These are phyloP conservation scores for Sambucus nigra DNA, from an alignment of 129 eudicot species.

Conservation along the genomic window DNA sequence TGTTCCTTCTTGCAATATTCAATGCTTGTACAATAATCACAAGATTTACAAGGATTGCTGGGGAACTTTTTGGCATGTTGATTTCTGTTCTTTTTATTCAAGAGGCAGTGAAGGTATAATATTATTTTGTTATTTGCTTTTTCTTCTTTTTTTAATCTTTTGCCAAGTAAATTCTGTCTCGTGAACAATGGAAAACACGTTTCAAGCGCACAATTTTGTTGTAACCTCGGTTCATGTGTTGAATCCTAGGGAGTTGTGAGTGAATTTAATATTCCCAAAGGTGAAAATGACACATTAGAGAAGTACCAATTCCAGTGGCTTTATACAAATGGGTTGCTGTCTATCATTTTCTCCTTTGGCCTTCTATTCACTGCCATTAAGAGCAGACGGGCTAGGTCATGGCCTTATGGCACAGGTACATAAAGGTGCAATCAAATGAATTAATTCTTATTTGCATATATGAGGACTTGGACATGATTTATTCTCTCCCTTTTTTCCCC, in stretches of 20 bases:
- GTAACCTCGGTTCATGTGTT: constrained; percentile 5
- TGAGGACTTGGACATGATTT: constrained; percentile 2
- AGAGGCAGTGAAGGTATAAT: constrained; percentile 69
- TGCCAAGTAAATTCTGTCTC: not conserved
- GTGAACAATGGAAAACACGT: not conserved
- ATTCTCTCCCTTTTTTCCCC: constrained; percentile 2
- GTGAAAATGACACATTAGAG: constrained; percentile 25
- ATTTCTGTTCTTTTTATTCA: constrained; percentile 84
- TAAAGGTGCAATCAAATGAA: constrained; percentile 5
- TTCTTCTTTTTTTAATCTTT: not conserved
- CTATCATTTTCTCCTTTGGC: constrained; percentile 62
- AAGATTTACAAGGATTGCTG: constrained; percentile 88
- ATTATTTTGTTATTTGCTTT: too few relatives aligned
- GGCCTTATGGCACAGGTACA: constrained; percentile 80
- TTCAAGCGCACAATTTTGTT: not conserved
- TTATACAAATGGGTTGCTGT: constrained; percentile 64
- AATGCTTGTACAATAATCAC: constrained; percentile 70
- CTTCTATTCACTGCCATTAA: constrained; percentile 52
- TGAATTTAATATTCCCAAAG: constrained; percentile 54
- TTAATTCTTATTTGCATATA: not conserved
- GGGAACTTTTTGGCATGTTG: constrained; percentile 94
- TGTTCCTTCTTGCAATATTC: constrained; percentile 73
- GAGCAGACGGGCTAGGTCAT: constrained; percentile 69
- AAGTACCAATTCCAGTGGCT: constrained; percentile 57
- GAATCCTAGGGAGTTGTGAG: constrained; percentile 59